phyloP scores from a whole-genome alignment of 345 rosid genomes.

The Camelina laxa region DNA sequence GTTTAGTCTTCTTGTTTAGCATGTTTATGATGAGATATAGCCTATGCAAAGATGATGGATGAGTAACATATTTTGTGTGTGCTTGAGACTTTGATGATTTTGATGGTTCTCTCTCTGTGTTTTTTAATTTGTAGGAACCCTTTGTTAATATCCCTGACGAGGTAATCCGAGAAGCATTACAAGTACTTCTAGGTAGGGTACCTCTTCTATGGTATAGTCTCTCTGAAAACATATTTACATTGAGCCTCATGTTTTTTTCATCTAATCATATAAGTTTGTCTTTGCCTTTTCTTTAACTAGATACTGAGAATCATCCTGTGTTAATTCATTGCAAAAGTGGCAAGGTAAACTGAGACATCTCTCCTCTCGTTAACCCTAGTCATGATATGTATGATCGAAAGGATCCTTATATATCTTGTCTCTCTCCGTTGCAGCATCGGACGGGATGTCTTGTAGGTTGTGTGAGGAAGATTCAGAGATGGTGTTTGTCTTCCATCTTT shows the following conservation, averaged over 20 bases:
- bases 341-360: constrained; percentile 55
- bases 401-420: not conserved
- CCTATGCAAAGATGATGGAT: too few species aligned
- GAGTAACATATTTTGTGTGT: too few species aligned
- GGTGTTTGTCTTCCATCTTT: constrained; percentile 76
- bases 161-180: constrained; percentile 68
- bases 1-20: too few species aligned
- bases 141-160: constrained; percentile 72
- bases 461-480: constrained; percentile 72
- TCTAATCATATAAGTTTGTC: not conserved
- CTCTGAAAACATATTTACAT: not conserved
- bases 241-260: not conserved
- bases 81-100: too few species aligned
- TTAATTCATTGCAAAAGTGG: constrained; percentile 85
- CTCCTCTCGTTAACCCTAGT: not conserved
- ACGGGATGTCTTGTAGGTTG: constrained; percentile 82
- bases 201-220: not conserved
- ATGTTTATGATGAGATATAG: too few species aligned
- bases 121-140: constrained; percentile 73
- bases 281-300: constrained; percentile 36
- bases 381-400: not conserved
- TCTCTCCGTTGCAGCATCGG: constrained; percentile 57
- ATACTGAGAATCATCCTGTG: constrained; percentile 71
- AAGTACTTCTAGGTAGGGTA: constrained; percentile 64
- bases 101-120: constrained; percentile 3